A percentile compares a stretch with the other conserved stretches of the same genome.
phyloP scores from a whole-genome alignment of 208 protist species.

The Crithidia expoeki region DNA sequence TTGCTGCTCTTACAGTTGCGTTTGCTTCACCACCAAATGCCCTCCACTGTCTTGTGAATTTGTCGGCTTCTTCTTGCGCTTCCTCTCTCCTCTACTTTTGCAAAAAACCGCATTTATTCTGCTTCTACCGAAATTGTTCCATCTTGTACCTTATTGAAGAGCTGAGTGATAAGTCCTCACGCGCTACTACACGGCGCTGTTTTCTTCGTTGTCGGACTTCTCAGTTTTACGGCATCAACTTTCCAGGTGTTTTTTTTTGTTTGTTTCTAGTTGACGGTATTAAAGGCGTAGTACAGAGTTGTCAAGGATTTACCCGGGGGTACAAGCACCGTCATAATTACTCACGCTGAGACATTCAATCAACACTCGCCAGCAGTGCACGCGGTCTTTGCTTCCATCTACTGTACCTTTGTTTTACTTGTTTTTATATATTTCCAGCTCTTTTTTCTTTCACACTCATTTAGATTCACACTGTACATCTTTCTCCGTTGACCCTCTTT shows the following conservation, averaged over 20 bases:
- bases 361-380: no score
- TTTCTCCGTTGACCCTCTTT: conserved; percentile 10
- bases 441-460: conserved; percentile 9
- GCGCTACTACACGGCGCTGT: not conserved
- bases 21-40: no score
- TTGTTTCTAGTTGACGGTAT: no score
- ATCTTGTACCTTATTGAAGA: not conserved
- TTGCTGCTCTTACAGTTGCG: no score
- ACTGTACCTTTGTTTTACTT: no score
- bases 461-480: conserved; percentile 19
- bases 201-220: not conserved
- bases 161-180: not conserved
- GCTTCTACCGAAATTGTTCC: not conserved
- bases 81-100: conserved; percentile 1
- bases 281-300: no score
- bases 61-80: conserved; percentile 13
- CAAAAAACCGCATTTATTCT: not conserved
- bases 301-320: no score
- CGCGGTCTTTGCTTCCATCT: no score
- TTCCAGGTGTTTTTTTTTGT: not conserved
- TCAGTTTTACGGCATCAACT: no score
- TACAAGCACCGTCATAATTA: no score
- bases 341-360: no score
- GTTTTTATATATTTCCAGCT: not conserved
- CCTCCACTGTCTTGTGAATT: no score